These are phyloP conservation scores for Cladosporium sp. DNA, from an alignment of 2,329 filamentous ascomycete genomes.

Conservation along the genomic window DNA sequence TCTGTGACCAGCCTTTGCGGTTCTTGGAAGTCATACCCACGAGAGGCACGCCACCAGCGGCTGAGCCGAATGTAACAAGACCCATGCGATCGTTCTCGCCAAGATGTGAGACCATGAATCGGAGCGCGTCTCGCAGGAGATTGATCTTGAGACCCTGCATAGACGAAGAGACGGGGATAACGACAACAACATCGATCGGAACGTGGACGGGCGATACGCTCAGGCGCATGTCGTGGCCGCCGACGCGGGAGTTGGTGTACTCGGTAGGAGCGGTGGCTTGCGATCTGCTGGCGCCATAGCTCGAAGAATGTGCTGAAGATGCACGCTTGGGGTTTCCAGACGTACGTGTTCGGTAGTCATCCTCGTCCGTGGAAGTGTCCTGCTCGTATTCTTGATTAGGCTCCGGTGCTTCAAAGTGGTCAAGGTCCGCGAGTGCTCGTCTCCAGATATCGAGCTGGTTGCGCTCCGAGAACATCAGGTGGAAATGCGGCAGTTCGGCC, in stretches of 20 bases:
- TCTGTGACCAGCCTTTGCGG: slow-evolving; percentile 86
- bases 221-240: slow-evolving; percentile 42
- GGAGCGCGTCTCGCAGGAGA: slow-evolving; percentile 82
- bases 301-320: slow-evolving; percentile 76
- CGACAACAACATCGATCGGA: slow-evolving; percentile 90
- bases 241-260: slow-evolving; percentile 66
- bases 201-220: slow-evolving; percentile 65
- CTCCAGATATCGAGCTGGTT: slow-evolving; percentile 87
- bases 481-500: slow-evolving; percentile 86
- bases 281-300: slow-evolving; percentile 76
- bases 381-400: slow-evolving; percentile 73
- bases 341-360: slow-evolving; percentile 60
- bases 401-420: slow-evolving; percentile 57
- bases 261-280: slow-evolving; percentile 86
- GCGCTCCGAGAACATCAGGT: slow-evolving; percentile 80
- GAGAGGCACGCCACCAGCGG: slow-evolving; percentile 84
- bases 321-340: slow-evolving; percentile 57
- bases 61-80: slow-evolving; percentile 92
- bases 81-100: slow-evolving; percentile 96
- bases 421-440: slow-evolving; percentile 77
- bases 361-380: slow-evolving; percentile 79
- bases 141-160: slow-evolving; percentile 99
- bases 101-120: slow-evolving; percentile 84
- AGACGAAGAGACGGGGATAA: slow-evolving; percentile 93
- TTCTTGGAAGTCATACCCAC: slow-evolving; percentile 98